Evolutionary conservation across 179 eudicot genomes (phyloP).

Genomic region (Drosera spatulata): DNA sequence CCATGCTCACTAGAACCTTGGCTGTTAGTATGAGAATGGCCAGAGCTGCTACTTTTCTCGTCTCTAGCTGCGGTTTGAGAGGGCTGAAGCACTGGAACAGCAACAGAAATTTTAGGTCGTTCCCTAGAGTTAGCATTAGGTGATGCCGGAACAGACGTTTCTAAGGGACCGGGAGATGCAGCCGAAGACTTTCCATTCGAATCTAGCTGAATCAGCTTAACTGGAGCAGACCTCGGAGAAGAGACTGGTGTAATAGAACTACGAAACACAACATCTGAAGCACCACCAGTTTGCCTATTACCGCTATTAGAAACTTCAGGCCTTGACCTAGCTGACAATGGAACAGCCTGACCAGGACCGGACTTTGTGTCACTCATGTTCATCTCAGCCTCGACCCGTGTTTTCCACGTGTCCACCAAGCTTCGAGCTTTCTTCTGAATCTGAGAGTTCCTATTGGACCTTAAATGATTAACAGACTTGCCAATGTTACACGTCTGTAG

Average conservation of each 20-base stretch:
- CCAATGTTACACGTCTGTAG: slow-evolving; percentile 81
- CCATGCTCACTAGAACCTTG: slow-evolving; percentile 57
- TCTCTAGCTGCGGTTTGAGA: slow-evolving; percentile 40
- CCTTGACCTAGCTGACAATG: slow-evolving; percentile 58
- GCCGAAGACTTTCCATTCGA: slow-evolving; percentile 19
- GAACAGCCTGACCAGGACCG: slow-evolving; percentile 43
- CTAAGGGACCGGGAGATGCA: slow-evolving; percentile 20
- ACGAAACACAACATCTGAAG: slow-evolving; percentile 33
- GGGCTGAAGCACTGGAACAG: slow-evolving; percentile 22
- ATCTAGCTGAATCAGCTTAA: slow-evolving; percentile 35
- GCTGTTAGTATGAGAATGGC: slow-evolving; percentile 67
- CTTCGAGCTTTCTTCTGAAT: slow-evolving; percentile 86
- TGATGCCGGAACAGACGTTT: slow-evolving; percentile 20
- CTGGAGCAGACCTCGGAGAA: slow-evolving; percentile 32
- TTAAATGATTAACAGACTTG: slow-evolving; percentile 76
- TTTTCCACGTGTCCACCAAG: slow-evolving; percentile 94
- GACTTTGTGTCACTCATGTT: slow-evolving; percentile 56
- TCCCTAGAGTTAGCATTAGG: slow-evolving; percentile 19
- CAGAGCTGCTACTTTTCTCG: slow-evolving; percentile 65
- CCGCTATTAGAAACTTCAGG: slow-evolving; percentile 45
- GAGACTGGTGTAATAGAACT: slow-evolving; percentile 27
- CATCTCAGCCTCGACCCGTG: slow-evolving; percentile 93
- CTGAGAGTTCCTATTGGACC: slow-evolving; percentile 67
- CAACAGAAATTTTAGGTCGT: slow-evolving; percentile 6
- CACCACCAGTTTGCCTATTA: slow-evolving; percentile 24